phyloP scores from a whole-genome alignment of 805 yeast genomes.

The Saccharomycopsis sp. region DNA sequence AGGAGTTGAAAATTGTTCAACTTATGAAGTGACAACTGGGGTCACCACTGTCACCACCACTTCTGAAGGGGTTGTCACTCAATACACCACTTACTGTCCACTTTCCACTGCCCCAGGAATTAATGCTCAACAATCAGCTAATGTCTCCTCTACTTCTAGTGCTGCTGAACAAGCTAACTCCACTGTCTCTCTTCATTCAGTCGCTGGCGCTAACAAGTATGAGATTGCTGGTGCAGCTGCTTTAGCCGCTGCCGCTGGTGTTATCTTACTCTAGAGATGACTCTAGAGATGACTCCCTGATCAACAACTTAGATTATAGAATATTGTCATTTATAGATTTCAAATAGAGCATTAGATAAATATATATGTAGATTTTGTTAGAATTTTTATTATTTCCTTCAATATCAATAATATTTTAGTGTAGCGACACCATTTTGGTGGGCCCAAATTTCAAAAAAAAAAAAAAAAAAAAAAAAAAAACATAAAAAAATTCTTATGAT shows the following conservation, averaged over 20 bases:
- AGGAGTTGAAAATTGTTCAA: neutral
- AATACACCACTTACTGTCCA: slow-evolving; percentile 27
- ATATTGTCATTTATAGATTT: no score
- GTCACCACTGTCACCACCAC: slow-evolving; percentile 6
- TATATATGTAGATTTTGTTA: no score
- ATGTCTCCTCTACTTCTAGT: neutral
- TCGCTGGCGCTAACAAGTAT: neutral
- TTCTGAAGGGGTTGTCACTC: slow-evolving; percentile 15
- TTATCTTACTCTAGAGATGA: no score
- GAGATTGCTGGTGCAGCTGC: neutral
- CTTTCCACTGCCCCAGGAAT: slow-evolving; percentile 11
- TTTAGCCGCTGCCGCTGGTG: neutral
- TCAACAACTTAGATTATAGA: no score
- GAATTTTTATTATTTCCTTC: no score
- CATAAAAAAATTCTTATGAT: no score
- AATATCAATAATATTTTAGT: no score
- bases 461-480: no score
- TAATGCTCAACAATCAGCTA: neutral
- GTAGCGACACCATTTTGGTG: no score
- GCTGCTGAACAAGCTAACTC: neutral
- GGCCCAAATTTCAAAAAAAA: no score
- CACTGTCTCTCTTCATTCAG: neutral
- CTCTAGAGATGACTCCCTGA: no score
- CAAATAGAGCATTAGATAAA: no score
- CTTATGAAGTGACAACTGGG: slow-evolving; percentile 2